Evolutionary conservation across 257 asterid genomes (phyloP), one percentile per base, ranked within the genome.

Genomic region (Lycium barbarum): DNA sequence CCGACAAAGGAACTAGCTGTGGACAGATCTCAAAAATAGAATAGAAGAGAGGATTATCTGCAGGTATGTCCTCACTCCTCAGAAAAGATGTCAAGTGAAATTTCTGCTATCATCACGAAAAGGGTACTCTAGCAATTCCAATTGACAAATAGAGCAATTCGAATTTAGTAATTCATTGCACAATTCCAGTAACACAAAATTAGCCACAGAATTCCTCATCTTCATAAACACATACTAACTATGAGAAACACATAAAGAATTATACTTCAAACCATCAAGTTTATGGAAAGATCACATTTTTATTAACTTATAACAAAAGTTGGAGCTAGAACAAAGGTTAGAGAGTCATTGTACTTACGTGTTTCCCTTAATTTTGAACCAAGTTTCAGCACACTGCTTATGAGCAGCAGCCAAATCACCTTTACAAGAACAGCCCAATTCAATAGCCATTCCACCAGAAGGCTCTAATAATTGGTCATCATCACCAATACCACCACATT

Each of bases 371-470:
- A 86, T 88, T 85, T 86, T 89, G 89, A 91, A 91, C 93, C 93
- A 91, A 70, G 92, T 91, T 47, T 89, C 93, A 6, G 93, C 93
- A 86, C 93, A 91, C 63, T 88, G 89, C 86, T 89, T 88, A 66
- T 91, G 93, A 80, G 92, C 91, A 72, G 91, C 84, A 18, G 92
- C 93, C 88, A 91, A 88, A 89, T 89, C 93, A 79, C 93, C 93
- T 88, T 88, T 91, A 83, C 93, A 91, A 61, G 84, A 71, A 82
- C 93, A 91, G 2, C 93, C 93, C 88, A 91, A 86, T 83, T 91
- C 89, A 89, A 89, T 86, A 18, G 74, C 78, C 53, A 79, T 82
- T 70, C 88, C 87, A 74, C 80, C 63, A 67, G 84, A 82, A 6
- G 80, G 81, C 43, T 67, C 84, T 7, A 78, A 20, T 14, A 65